Conservation (phyloP, 108 stramenopile genomes). For the Ochromonas danica region DNA sequence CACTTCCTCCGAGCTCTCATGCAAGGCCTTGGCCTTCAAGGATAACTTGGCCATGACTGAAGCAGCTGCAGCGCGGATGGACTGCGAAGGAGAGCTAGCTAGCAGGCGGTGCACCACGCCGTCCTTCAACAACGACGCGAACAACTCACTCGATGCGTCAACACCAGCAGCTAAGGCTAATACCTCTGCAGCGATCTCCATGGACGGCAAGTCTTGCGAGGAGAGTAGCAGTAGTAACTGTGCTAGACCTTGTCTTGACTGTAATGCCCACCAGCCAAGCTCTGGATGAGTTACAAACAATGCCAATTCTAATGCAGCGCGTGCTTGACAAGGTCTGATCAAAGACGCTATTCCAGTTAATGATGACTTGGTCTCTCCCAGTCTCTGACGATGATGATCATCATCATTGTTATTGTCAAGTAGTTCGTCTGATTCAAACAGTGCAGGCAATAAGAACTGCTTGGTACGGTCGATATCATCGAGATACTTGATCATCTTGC, state of each 20-base stretch:
- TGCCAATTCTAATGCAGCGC: conserved; percentile 21
- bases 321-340: neutral
- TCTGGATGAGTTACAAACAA: conserved; percentile 29
- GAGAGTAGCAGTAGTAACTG: conserved; percentile 44
- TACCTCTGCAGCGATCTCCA: conserved; percentile 51
- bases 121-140: conserved; percentile 42
- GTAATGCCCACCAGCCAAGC: conserved; percentile 19
- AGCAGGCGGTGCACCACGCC: conserved; percentile 46
- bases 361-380: no score
- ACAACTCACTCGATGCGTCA: conserved; percentile 42
- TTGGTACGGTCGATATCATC: no score
- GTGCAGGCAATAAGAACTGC: no score
- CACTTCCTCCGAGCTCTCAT: conserved; percentile 48
- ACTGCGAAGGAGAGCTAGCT: conserved; percentile 39
- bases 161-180: conserved; percentile 45
- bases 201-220: conserved; percentile 35
- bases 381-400: no score
- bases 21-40: conserved; percentile 45
- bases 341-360: neutral
- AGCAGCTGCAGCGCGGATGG: conserved; percentile 48
- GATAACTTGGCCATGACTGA: conserved; percentile 45
- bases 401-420: no score
- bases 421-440: no score
- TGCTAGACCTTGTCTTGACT: neutral
- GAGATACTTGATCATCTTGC: no score